Base-by-base conservation (phyloP, 352 stramenopile genomes). In the Discostella stelligera region DNA sequence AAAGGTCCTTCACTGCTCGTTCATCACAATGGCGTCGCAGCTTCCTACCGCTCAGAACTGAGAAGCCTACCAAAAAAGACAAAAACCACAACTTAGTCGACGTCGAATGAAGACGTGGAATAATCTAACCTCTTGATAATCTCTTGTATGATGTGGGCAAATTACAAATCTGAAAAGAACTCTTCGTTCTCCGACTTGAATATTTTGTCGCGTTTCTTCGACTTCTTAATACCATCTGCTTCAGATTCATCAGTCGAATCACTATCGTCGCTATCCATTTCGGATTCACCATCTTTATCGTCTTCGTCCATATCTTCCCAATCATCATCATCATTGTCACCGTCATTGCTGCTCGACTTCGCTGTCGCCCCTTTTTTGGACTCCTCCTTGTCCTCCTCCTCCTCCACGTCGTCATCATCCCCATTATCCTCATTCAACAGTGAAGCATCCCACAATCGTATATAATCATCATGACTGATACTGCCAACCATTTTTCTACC, bases 381-480 rank as follows among this genome's bases (percentile, higher is more conserved):
- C 32, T 37, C 44, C 21, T 23, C 0, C 7, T 52, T 25, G 44
- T 52, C 74, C 20, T 89, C 80, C n/a, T 91, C 78, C 10, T 85
- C 78, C 0, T 86, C 86, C 6, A 92, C 91, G 6, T 88, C 86
- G 13, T 95, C 91, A 23, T 94, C 91, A 7, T 87, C 86, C 11
- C 94, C 91, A 23, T 95, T 90, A 39, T 97, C 94, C 18, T 97
- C 92, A 50, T 95, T 96, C 55, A 98, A 89, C 48, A 98, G 95
- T 11, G 86, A 89, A 8, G 96, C 94, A 89, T 98, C 96, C 95
- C 95, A 98, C 64, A 98, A 96, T 67, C 97, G 87, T 66, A 98
- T 94, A 66, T 95, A 96, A 74, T 96, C 94, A 41, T 96, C 96
- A 83, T 98, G 95, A 27, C 93, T 97, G 50, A 98, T 79, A 86